Percentiles rank a stretch among this genome's conserved stretches.
Evolutionary conservation across 768 basidiomycete genomes (phyloP).

Genomic region (Dentipellis sp.): DNA sequence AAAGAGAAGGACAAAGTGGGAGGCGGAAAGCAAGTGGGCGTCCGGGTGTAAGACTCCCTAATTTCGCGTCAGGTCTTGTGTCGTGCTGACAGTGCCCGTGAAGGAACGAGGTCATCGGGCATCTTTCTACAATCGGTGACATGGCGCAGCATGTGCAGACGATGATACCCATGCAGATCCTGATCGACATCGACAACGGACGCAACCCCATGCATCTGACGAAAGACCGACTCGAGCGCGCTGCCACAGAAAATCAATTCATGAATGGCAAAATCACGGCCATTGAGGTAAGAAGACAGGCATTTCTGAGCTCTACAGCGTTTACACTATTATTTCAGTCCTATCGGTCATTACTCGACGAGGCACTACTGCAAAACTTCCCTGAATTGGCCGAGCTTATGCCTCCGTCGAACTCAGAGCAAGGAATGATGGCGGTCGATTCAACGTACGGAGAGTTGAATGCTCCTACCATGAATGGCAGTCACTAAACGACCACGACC

Average conservation of each 20-base stretch:
- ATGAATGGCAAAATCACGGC: conserved; percentile 86
- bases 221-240: conserved; percentile 68
- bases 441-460: not conserved
- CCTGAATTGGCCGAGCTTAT: conserved; percentile 42
- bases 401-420: not conserved
- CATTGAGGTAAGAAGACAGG: conserved; percentile 42
- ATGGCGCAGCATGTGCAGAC: conserved; percentile 53
- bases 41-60: conserved; percentile 49
- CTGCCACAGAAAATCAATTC: conserved; percentile 85
- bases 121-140: conserved; percentile 58
- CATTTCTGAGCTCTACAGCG: not conserved
- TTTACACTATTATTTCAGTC: conserved; percentile 34
- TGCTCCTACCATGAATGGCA: no score
- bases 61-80: not conserved
- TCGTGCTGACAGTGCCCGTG: not conserved
- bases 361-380: conserved; percentile 63
- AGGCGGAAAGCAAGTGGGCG: conserved; percentile 64
- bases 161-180: conserved; percentile 67
- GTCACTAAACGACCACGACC: no score
- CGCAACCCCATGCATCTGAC: conserved; percentile 79
- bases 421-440: not conserved
- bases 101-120: conserved; percentile 69
- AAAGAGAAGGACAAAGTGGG: conserved; percentile 69
- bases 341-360: conserved; percentile 58
- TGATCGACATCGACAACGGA: conserved; percentile 71